A percentile compares a stretch with the other conserved stretches of the same genome.
phyloP scores from a whole-genome alignment of 768 basidiomycete genomes.

The Naganishia onofrii region DNA sequence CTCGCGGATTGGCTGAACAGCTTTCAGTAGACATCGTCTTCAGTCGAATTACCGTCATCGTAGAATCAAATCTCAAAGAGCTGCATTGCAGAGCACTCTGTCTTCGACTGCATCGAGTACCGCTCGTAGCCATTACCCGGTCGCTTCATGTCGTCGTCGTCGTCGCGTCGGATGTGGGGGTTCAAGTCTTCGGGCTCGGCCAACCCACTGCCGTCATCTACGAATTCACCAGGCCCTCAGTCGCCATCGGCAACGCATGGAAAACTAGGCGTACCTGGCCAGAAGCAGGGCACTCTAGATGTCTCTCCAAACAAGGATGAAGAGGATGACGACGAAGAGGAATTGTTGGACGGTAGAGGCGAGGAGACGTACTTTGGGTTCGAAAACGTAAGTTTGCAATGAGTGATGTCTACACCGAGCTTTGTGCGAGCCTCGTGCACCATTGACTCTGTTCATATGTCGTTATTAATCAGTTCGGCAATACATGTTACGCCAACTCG shows the following conservation, averaged over 20 bases:
- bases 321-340: conserved; percentile 43
- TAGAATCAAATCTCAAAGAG: not conserved
- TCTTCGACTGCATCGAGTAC: not conserved
- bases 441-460: not conserved
- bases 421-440: no score
- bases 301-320: conserved; percentile 21
- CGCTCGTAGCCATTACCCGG: not conserved
- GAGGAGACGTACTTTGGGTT: conserved; percentile 65
- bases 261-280: not conserved
- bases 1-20: no score
- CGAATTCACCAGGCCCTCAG: not conserved
- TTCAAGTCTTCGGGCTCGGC: conserved; percentile 17
- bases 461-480: conserved; percentile 63
- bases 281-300: not conserved
- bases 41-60: not conserved
- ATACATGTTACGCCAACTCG: conserved; percentile 99
- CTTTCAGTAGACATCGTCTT: no score
- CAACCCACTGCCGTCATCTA: not conserved
- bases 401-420: not conserved
- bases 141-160: not conserved
- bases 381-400: conserved; percentile 73
- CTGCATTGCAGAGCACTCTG: not conserved
- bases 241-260: not conserved
- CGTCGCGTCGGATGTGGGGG: conserved; percentile 24
- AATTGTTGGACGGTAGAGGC: conserved; percentile 39